phyloP scores from a whole-genome alignment of 2,329 filamentous ascomycete genomes.

The Diaporthe citrichinensis region DNA sequence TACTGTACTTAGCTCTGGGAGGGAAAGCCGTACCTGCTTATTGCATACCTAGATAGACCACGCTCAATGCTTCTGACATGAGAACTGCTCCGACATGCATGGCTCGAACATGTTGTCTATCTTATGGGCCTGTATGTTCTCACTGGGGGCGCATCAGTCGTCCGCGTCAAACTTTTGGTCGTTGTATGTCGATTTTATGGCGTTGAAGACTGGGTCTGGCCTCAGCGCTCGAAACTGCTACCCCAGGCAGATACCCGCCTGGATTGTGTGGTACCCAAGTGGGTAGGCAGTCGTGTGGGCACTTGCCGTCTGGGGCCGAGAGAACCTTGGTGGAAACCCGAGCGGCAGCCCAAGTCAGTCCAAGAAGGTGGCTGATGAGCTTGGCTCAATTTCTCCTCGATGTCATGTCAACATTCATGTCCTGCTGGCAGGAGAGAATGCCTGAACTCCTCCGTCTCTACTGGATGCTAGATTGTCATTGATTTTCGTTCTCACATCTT shows the following conservation, averaged over 20 bases:
- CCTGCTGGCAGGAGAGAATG: slow-evolving; percentile 29
- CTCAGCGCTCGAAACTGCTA: not conserved
- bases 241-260: not conserved
- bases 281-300: slow-evolving; percentile 20
- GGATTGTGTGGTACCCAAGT: not conserved
- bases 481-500: not conserved
- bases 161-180: not conserved
- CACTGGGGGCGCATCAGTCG: not conserved
- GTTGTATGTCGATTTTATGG: not conserved
- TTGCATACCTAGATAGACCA: not conserved
- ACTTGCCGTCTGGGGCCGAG: slow-evolving; percentile 11
- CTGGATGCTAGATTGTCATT: not conserved
- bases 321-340: slow-evolving; percentile 9
- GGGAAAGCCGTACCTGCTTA: not conserved
- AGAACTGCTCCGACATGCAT: not conserved
- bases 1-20: not conserved
- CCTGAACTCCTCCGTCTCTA: not conserved
- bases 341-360: slow-evolving; percentile 12
- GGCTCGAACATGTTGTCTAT: not conserved
- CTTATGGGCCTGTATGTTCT: not conserved
- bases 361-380: slow-evolving; percentile 27
- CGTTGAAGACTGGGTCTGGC: slow-evolving; percentile 2
- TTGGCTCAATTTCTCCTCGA: slow-evolving; percentile 28
- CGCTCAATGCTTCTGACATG: not conserved
- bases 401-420: slow-evolving; percentile 23